Conservation (phyloP, 2,329 filamentous ascomycete species). For the Aspergillus pseudoviridinutans region DNA sequence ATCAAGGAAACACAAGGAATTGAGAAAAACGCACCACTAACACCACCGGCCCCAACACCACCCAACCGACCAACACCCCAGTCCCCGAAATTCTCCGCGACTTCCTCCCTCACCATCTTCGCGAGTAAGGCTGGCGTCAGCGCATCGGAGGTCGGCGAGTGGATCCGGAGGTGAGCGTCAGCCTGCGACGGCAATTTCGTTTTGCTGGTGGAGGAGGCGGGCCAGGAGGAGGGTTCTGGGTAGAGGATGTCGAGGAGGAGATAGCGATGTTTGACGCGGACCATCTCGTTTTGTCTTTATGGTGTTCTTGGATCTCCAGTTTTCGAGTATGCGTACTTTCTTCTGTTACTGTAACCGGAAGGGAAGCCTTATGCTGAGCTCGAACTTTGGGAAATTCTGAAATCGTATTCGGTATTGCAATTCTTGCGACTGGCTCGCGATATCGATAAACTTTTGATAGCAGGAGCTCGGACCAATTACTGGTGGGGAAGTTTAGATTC, state of each 20-base stretch:
- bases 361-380: background rate
- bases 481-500: background rate
- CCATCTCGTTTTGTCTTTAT: constrained; percentile 58
- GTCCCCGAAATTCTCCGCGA: constrained; percentile 77
- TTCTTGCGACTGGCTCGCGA: background rate
- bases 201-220: constrained; percentile 27
- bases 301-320: background rate
- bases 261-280: constrained; percentile 94
- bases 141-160: constrained; percentile 70
- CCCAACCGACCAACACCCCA: constrained; percentile 61
- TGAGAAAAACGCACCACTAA: constrained; percentile 55
- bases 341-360: background rate
- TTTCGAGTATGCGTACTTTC: background rate
- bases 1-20: background rate
- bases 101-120: constrained; percentile 65
- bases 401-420: background rate
- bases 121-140: constrained; percentile 64
- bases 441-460: background rate
- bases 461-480: background rate
- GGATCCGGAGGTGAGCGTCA: constrained; percentile 62
- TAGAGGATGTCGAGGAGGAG: constrained; percentile 93
- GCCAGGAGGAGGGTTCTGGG: constrained; percentile 51
- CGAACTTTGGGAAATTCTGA: background rate
- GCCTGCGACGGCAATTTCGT: constrained; percentile 41
- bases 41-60: constrained; percentile 65